Evolutionary conservation across 169 alveolate species (phyloP).

Genomic region (Plasmodium coatneyi): DNA sequence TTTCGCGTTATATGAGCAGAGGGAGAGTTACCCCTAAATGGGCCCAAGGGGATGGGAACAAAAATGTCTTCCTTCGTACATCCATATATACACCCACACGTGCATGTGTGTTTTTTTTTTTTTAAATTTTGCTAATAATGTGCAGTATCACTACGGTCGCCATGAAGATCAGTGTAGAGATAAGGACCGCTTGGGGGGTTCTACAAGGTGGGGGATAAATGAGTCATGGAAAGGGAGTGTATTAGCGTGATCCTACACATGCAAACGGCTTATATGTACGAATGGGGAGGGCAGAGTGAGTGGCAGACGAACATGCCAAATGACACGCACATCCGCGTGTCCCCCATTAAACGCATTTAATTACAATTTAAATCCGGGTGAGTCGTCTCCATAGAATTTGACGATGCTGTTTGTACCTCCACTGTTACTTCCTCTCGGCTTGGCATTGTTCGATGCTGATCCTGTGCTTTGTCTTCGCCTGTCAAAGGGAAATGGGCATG

Average conservation of each 20-base stretch:
- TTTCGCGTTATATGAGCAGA: background rate
- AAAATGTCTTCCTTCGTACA: background rate
- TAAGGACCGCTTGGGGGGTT: slow-evolving; percentile 85
- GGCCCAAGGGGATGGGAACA: background rate
- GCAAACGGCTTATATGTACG: background rate
- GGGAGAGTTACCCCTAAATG: background rate
- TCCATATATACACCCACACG: background rate
- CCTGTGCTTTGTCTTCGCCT: slow-evolving; percentile 66
- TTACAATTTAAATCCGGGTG: slow-evolving; percentile 76
- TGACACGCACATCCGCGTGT: background rate
- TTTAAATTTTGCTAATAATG: slow-evolving; percentile 80
- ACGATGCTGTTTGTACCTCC: slow-evolving; percentile 45
- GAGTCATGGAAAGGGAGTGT: background rate
- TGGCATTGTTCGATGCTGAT: background rate
- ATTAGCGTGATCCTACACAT: background rate
- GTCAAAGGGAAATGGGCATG: background rate
- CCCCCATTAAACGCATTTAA: background rate
- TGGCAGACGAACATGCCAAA: background rate
- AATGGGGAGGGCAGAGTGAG: background rate
- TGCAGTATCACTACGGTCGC: slow-evolving; percentile 86
- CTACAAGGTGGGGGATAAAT: slow-evolving; percentile 34
- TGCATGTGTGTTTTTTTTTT: background rate
- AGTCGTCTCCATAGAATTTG: slow-evolving; percentile 70
- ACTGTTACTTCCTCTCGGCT: slow-evolving; percentile 44
- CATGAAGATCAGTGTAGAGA: slow-evolving; percentile 81